phyloP scores from a whole-genome alignment of 768 basidiomycete genomes.

The Lactarius tabidus region DNA sequence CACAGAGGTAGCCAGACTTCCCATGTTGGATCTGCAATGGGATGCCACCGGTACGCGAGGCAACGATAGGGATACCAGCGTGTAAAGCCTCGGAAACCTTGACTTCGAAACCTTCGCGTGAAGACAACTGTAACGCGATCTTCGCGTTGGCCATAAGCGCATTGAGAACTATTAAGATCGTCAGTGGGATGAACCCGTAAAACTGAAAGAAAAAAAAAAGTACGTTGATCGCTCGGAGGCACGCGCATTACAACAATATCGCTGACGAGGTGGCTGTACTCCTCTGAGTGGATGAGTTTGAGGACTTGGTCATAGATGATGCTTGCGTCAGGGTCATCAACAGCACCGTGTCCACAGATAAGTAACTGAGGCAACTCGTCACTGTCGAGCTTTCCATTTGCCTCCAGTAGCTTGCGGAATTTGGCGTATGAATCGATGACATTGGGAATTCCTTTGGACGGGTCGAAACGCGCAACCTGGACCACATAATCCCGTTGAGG shows the following conservation, averaged over 20 bases:
- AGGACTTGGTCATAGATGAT: constrained; percentile 83
- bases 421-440: constrained; percentile 85
- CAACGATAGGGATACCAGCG: constrained; percentile 82
- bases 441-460: constrained; percentile 76
- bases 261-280: constrained; percentile 40
- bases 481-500: constrained; percentile 80
- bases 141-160: constrained; percentile 85
- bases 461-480: constrained; percentile 95
- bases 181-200: neutral
- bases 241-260: constrained; percentile 47
- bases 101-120: constrained; percentile 95
- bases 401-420: constrained; percentile 63
- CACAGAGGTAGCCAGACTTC: constrained; percentile 82
- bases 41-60: constrained; percentile 84
- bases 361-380: constrained; percentile 70
- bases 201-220: constrained; percentile 29
- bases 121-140: constrained; percentile 87
- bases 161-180: constrained; percentile 60
- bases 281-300: constrained; percentile 43
- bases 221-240: constrained; percentile 82
- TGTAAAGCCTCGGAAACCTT: constrained; percentile 96
- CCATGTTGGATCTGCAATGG: constrained; percentile 88
- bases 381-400: constrained; percentile 39
- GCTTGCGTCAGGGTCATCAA: constrained; percentile 93
- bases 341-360: constrained; percentile 86